Base-by-base conservation (phyloP, 768 basidiomycete species). In the Porphyrellus cyaneotinctus region DNA sequence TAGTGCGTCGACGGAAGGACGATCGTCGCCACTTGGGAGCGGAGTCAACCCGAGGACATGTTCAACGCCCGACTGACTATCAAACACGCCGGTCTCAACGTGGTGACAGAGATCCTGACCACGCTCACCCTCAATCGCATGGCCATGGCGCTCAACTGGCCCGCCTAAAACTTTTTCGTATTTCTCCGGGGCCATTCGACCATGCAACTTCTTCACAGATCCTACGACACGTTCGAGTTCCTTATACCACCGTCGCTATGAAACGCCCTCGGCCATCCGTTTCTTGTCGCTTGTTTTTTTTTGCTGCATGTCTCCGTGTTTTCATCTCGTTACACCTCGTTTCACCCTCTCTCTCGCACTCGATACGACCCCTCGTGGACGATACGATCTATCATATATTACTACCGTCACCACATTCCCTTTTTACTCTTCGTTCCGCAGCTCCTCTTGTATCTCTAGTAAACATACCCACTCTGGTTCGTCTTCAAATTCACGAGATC, bases 401-500 rank as follows among this genome's bases (percentile, higher is more conserved):
- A 63, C 61, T 32, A 51, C 64, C 64, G 50, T 24, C 43, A 17
- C n/a, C 22, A 14, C 17, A 2, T 26, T 22, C n/a, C n/a, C 4
- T 13, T 31, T 7, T 17, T 52, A 53, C 35, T 49, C 58, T 31
- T 61, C 61, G 37, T 37, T 63, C 43, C 58, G 52, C 39, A 68
- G 51, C 47, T 63, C 67, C 14, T 60, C 56, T 45, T 83, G 74
- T 60, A 93, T 67, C 54, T 77, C 80, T 61, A 76, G 74, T 63
- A 98, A 73, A 56, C 75, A 74, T 24, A 74, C 66, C 86, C 89
- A 97, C 73, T 92, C 93, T 5, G 84, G 79, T 67, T 97, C 90
- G 47, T 94, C 94, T 68, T 87, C 89, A 58, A 94, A 97, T 52
- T 84, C 90, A 69, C 76, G 85, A 53, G 90, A 91, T 54, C 90